Conservation (phyloP, 108 stramenopile genomes). For the Poteriospumella lacustris region DNA sequence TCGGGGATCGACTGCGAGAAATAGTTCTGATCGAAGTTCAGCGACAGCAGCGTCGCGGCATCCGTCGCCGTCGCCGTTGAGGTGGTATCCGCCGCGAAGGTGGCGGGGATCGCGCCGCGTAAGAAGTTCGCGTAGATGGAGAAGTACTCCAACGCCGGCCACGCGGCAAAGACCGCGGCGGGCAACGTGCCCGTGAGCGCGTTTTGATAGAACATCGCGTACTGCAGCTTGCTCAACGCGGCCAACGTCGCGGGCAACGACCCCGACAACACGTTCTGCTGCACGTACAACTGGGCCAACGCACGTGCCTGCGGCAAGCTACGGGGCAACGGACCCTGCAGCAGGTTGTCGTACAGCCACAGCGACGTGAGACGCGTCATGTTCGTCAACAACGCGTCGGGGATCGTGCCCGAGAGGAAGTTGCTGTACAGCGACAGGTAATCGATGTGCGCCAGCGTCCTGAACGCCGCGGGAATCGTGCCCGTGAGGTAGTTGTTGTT, state of each 20-base stretch:
- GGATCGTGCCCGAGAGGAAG: slow-evolving; percentile 25
- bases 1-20: slow-evolving; percentile 29
- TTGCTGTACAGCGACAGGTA: slow-evolving; percentile 30
- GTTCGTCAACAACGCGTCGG: too few relatives aligned
- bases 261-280: not conserved
- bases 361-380: too few relatives aligned
- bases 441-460: slow-evolving; percentile 12
- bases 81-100: too few relatives aligned
- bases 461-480: not conserved
- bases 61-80: too few relatives aligned
- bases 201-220: slow-evolving; percentile 24
- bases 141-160: too few relatives aligned
- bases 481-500: slow-evolving; percentile 35
- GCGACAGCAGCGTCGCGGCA: too few relatives aligned
- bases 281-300: too few relatives aligned
- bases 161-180: not conserved
- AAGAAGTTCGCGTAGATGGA: too few relatives aligned
- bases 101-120: too few relatives aligned
- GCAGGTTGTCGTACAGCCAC: too few relatives aligned
- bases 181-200: slow-evolving; percentile 25
- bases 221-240: slow-evolving; percentile 1
- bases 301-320: too few relatives aligned
- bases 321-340: too few relatives aligned
- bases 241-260: slow-evolving; percentile 21
- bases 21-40: slow-evolving; percentile 25